Percentiles rank a stretch among this genome's conserved stretches.
Conservation (phyloP, 495 filamentous ascomycete species). For the Penicillium flavigenum region DNA sequence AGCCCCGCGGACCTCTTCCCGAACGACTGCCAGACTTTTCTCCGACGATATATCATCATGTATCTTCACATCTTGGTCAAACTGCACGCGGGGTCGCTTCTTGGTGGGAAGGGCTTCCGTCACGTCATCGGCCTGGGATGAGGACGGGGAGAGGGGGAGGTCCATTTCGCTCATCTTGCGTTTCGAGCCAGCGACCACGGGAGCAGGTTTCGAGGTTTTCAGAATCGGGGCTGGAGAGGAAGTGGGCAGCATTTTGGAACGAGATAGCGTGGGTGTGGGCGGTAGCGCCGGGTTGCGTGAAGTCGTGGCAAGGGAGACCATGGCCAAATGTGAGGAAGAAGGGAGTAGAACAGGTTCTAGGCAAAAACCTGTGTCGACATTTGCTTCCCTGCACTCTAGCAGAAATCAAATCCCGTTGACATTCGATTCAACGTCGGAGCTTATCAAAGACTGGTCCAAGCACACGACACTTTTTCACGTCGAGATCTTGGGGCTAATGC, state of each 20-base stretch:
- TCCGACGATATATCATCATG: constrained; percentile 45
- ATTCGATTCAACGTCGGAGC: constrained; percentile 7
- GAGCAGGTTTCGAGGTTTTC: constrained; percentile 37
- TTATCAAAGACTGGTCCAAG: constrained; percentile 19
- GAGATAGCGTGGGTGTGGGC: constrained; percentile 22
- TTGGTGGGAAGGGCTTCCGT: constrained; percentile 44
- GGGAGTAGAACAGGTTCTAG: constrained; percentile 10
- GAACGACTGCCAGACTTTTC: constrained; percentile 60
- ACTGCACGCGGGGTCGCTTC: constrained; percentile 70
- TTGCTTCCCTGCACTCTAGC: constrained; percentile 14
- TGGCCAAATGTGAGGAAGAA: constrained; percentile 24
- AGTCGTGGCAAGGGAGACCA: constrained; percentile 46
- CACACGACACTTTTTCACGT: constrained; percentile 30
- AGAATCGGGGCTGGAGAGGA: constrained; percentile 46
- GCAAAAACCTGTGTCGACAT: constrained; percentile 25
- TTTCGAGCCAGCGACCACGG: constrained; percentile 29
- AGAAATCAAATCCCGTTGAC: constrained; percentile 7
- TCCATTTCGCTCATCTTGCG: constrained; percentile 46
- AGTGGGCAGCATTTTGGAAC: constrained; percentile 35
- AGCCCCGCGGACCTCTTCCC: constrained; percentile 70
- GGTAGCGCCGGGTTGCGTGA: constrained; percentile 34
- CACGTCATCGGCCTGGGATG: constrained; percentile 36
- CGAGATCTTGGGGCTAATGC: constrained; percentile 13
- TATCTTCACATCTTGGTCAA: constrained; percentile 69
- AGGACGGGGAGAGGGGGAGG: constrained; percentile 38